Evolutionary conservation across 2,329 filamentous ascomycete genomes (phyloP).

Genomic region (Xylaria sp.): DNA sequence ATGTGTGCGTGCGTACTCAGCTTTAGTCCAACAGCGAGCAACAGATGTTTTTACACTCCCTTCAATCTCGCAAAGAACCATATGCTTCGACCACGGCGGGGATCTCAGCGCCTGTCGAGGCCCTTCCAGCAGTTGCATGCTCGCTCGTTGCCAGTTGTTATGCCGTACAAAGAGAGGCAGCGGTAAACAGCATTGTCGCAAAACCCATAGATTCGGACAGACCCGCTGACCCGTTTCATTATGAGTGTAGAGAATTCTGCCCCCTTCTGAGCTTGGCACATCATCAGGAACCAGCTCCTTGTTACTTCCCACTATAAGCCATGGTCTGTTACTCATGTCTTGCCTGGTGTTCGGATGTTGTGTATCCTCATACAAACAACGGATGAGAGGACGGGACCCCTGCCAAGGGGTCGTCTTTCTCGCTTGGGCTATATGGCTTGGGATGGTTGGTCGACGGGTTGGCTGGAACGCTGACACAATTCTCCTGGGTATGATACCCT

Average conservation of each 20-base stretch:
- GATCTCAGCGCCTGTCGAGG: slow-evolving; percentile 40
- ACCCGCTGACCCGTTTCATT: not conserved
- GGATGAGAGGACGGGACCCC: slow-evolving; percentile 41
- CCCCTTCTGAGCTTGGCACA: not conserved
- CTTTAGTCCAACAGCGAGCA: slow-evolving; percentile 12
- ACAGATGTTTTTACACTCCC: slow-evolving; percentile 38
- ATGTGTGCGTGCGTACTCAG: not conserved
- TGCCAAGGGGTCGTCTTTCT: slow-evolving; percentile 43
- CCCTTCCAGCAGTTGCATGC: slow-evolving; percentile 41
- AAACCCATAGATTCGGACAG: not conserved
- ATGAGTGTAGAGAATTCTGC: not conserved
- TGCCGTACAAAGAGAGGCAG: slow-evolving; percentile 35
- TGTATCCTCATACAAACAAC: slow-evolving; percentile 44
- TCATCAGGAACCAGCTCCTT: slow-evolving; percentile 22
- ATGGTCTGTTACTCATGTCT: slow-evolving; percentile 43
- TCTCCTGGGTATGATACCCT: slow-evolving; percentile 43
- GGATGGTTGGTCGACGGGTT: slow-evolving; percentile 39
- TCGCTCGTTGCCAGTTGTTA: slow-evolving; percentile 43
- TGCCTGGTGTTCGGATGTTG: slow-evolving; percentile 45
- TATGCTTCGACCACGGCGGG: slow-evolving; percentile 16
- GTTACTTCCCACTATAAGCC: slow-evolving; percentile 28
- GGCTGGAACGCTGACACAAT: slow-evolving; percentile 41
- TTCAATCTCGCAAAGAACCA: slow-evolving; percentile 4
- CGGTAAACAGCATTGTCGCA: slow-evolving; percentile 12
- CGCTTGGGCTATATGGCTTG: slow-evolving; percentile 40